Conservation (phyloP, 2,329 filamentous ascomycete species). For the Colletotrichum abscissum region DNA sequence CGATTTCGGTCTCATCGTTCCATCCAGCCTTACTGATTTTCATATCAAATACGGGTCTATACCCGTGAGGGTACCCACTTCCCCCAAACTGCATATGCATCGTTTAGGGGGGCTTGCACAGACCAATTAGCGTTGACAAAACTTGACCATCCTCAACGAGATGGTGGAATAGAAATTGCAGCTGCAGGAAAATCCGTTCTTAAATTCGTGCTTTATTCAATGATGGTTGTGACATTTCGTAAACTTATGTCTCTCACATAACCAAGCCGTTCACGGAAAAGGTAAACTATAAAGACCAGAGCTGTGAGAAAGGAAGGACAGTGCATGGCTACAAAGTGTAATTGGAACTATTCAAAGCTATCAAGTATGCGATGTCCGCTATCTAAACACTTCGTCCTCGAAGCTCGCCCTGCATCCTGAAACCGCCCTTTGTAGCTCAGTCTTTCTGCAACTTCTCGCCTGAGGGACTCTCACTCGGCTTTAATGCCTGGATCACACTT, state of each 20-base stretch:
- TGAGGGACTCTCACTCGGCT: neutral
- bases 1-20: neutral
- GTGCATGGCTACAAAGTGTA: neutral
- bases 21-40: neutral
- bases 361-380: neutral
- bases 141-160: slow-evolving; percentile 10
- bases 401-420: neutral
- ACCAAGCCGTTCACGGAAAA: neutral
- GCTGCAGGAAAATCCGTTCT: neutral
- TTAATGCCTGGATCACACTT: neutral
- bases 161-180: neutral
- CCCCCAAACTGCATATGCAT: neutral
- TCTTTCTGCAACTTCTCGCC: neutral
- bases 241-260: neutral
- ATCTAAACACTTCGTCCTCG: neutral
- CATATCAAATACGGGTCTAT: neutral
- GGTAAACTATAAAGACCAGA: neutral
- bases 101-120: neutral
- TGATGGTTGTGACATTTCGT: neutral
- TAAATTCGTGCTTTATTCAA: neutral
- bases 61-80: neutral
- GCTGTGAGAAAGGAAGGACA: neutral
- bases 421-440: neutral
- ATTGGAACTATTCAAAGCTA: neutral
- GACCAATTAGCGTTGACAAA: neutral